phyloP scores from a whole-genome alignment of 805 yeast species.

The Scheffersomyces stipitis region DNA sequence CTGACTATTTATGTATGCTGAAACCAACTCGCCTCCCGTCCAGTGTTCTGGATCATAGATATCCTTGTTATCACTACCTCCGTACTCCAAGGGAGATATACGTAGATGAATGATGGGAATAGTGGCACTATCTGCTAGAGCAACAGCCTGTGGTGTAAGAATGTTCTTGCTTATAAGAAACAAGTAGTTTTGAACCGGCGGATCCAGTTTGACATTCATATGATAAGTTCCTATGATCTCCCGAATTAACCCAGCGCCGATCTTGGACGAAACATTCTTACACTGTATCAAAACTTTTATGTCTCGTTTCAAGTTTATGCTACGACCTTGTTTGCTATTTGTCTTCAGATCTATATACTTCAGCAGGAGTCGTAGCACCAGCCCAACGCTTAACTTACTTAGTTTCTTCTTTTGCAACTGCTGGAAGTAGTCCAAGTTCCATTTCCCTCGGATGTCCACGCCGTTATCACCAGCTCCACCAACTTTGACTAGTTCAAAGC shows the following conservation, averaged over 20 bases:
- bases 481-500: constrained; percentile 38
- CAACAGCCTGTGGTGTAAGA: constrained; percentile 47
- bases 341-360: too few relatives aligned
- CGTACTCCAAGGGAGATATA: constrained; percentile 31
- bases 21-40: constrained; percentile 33
- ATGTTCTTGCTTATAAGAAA: constrained; percentile 49
- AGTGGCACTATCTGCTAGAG: constrained; percentile 43
- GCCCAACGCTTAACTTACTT: neutral
- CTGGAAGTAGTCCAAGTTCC: constrained; percentile 38
- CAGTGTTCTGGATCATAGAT: constrained; percentile 38
- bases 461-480: constrained; percentile 63
- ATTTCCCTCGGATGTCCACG: constrained; percentile 52
- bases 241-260: constrained; percentile 48
- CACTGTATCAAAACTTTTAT: constrained; percentile 54
- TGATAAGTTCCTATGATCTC: constrained; percentile 55
- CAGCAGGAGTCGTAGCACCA: too few relatives aligned
- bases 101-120: constrained; percentile 48
- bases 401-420: constrained; percentile 1
- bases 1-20: constrained; percentile 37
- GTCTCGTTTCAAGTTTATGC: constrained; percentile 26
- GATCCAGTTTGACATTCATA: constrained; percentile 26
- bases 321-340: neutral
- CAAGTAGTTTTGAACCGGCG: constrained; percentile 22
- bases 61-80: constrained; percentile 10
- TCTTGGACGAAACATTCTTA: constrained; percentile 45